Base-by-base conservation (phyloP, 2,329 filamentous ascomycete genomes). In the Blastomyces parvus region DNA sequence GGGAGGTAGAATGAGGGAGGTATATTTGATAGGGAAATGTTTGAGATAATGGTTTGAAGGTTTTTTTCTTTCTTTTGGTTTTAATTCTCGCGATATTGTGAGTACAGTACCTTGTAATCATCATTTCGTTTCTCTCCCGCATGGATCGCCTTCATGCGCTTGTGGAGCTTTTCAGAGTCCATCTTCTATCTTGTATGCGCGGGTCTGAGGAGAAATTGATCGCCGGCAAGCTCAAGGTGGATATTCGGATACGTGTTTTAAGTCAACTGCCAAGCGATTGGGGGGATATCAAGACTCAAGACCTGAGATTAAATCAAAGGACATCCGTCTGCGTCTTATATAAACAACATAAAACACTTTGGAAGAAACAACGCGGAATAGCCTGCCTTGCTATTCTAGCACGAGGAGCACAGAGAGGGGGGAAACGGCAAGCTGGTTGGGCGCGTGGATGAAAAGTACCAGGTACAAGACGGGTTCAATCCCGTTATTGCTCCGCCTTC, bases 101-200 rank as follows among this genome's bases (percentile, higher is more conserved):
- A 42, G 22, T 61, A 61, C n/a, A 36, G 40, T 44, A 44, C 60
- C 60, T 62, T 62, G 30, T 62, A 62, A 9, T 30, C n/a, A 48
- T 46, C 25, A 36, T 59, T 48, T 40, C n/a, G 40, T 19, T 46
- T 8, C 27, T 59, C 57, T 30, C 38, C 30, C 36, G 53, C 59
- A 38, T 50, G 36, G n/a, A 59, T 25, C 33, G 53, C 62, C 33
- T 40, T 52, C 40, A 64, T 64, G 2, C 59, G 62, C 59, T 58
- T 55, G 36, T 44, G 6, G 44, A 64, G 44, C 8, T 53, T 19
- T 25, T 62, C 40, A 30, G 42, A 38, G 61, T 62, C 53, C 64
- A 61, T 48, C 42, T 7, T 46, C 33, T 56, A 61, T 30, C 42
- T 7, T 46, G 27, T 56, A 61, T 30, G 36, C 14, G 59, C 13